Evolutionary conservation across 768 basidiomycete species (phyloP), one percentile per base, ranked within the genome.

Genomic region (Hypholoma sublateritium): DNA sequence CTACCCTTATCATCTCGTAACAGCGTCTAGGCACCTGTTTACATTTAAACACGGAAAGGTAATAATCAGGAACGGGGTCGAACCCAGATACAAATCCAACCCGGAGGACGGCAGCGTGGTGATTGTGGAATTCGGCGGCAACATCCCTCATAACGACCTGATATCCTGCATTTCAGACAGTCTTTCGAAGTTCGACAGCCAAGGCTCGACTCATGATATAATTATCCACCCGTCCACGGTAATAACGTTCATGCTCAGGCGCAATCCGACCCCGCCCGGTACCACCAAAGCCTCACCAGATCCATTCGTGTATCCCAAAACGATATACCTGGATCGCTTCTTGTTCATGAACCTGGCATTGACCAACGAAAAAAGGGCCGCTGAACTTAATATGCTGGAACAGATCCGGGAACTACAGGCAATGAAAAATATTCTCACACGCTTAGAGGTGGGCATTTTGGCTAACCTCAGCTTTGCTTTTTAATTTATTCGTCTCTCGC

Each of bases 311-410:
- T 93, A 80, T 61, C 90, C 91, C 2, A 82, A 80, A 61, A 73
- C 75, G 17, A 74, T 93, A 46, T 91, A 83, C 66, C 73, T 93
- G 45, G 91, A 93, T 65, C 82, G 85, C 50, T 93, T 91, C 62
- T 61, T 92, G 59, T 75, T 75, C 48, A 77, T 79, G 49, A 90
- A 89, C 41, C 61, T 81, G 4, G 76, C 77, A n/a, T 25, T 79
- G 16, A 71, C 74, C 2, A 72, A 76, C 48, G 63, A 73, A 52
- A 80, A 77, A 55, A 62, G 73, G 34, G 59, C 51, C 11, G 43
- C 64, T 42, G 73, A 80, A 60, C 63, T 70, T 12, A 71, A 77
- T 24, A 75, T 86, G 53, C 58, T 73, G 6, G 74, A 72, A 16
- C 78, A 87, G 53, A 78, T 86, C 21, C 72, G 77, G 51, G 72